Conservation (phyloP, 768 basidiomycete species). For the Plicaturopsis crispa region DNA sequence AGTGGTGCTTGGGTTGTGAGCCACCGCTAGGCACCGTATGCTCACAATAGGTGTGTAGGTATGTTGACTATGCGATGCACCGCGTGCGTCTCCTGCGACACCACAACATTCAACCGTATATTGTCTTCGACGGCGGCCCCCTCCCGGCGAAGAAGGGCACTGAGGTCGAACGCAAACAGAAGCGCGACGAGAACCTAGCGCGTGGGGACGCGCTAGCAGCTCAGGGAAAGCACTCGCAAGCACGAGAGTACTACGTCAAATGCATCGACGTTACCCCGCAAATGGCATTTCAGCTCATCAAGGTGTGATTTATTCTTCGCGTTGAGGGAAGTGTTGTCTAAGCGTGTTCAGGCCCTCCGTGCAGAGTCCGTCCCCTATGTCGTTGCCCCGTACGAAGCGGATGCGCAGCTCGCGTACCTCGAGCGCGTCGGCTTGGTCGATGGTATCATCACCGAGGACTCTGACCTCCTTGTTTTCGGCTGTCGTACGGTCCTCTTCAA, state of each 20-base stretch:
- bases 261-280: slow-evolving; percentile 93
- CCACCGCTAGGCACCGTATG: no score
- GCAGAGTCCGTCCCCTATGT: slow-evolving; percentile 79
- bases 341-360: slow-evolving; percentile 68
- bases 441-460: slow-evolving; percentile 95
- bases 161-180: slow-evolving; percentile 69
- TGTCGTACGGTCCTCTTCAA: slow-evolving; percentile 92
- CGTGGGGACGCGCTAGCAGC: slow-evolving; percentile 65
- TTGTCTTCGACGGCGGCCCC: slow-evolving; percentile 96
- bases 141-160: slow-evolving; percentile 92
- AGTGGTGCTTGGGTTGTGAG: no score
- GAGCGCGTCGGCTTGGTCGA: slow-evolving; percentile 78
- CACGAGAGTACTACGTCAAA: slow-evolving; percentile 84
- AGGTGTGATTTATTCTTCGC: no score
- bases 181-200: slow-evolving; percentile 69
- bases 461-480: slow-evolving; percentile 96
- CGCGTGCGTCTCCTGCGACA: slow-evolving; percentile 81
- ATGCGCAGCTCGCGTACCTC: slow-evolving; percentile 92
- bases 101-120: slow-evolving; percentile 77
- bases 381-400: slow-evolving; percentile 98
- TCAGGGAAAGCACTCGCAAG: slow-evolving; percentile 74
- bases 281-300: slow-evolving; percentile 97
- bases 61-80: slow-evolving; percentile 95
- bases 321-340: no score
- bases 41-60: no score